Evolutionary conservation across 495 filamentous ascomycete genomes (phyloP).

Genomic region (Aspergillus cavernicola): DNA sequence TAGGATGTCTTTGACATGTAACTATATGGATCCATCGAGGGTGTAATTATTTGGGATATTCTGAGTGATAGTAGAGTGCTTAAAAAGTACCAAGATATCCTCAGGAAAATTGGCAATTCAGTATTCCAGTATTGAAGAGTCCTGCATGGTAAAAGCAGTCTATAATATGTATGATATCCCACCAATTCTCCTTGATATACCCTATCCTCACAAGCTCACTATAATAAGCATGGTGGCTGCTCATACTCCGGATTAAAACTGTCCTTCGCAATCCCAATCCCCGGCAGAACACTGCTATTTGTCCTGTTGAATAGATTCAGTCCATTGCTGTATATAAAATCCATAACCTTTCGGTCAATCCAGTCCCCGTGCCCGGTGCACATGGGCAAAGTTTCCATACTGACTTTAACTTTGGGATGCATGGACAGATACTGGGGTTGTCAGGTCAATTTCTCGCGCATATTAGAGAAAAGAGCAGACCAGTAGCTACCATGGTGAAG

Average conservation of each 20-base stretch:
- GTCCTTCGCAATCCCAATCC: too few relatives aligned
- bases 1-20: neutral
- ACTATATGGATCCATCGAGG: neutral
- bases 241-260: too few relatives aligned
- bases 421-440: neutral
- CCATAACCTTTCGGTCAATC: neutral
- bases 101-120: too few relatives aligned
- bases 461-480: conserved; percentile 6
- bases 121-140: too few relatives aligned
- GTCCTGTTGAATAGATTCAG: neutral
- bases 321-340: neutral
- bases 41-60: neutral
- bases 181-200: too few relatives aligned
- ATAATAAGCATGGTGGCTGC: too few relatives aligned
- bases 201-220: too few relatives aligned
- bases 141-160: too few relatives aligned
- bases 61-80: too few relatives aligned
- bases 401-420: neutral
- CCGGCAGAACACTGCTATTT: too few relatives aligned
- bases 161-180: too few relatives aligned
- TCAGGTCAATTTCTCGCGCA: conserved; percentile 9
- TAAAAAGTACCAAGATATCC: too few relatives aligned
- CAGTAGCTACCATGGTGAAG: conserved; percentile 7
- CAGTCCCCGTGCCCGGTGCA: neutral
- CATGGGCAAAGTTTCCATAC: neutral